Percentiles rank a stretch among this genome's conserved stretches.
phyloP scores from a whole-genome alignment of 176 grass and related monocot species.

The Triticum turgidum region DNA sequence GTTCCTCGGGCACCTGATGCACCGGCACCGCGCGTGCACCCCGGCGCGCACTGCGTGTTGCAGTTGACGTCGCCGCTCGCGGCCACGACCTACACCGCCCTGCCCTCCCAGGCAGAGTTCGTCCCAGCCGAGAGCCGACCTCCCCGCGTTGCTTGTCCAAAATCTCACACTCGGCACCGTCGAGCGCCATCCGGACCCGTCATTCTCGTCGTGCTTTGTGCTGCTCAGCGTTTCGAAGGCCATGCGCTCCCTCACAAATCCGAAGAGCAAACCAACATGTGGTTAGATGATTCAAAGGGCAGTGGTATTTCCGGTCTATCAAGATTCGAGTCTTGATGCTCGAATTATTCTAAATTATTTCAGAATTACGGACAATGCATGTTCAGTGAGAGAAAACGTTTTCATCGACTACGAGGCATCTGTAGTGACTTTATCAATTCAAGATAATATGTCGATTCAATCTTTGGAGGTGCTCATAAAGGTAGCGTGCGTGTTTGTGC shows the following conservation, averaged over 20 bases:
- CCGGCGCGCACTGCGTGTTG: constrained; percentile 39
- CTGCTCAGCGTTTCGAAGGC: constrained; percentile 66
- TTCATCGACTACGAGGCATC: no score
- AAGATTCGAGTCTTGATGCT: no score
- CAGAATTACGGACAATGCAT: fast-evolving
- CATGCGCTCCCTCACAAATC: constrained; percentile 34
- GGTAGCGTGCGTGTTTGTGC: no score
- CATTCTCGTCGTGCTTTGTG: constrained; percentile 36
- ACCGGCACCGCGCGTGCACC: constrained; percentile 40
- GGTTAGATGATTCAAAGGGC: no score
- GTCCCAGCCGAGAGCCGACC: constrained; percentile 42
- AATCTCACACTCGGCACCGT: constrained; percentile 67
- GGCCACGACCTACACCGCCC: constrained; percentile 30
- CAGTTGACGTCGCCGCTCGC: constrained; percentile 45
- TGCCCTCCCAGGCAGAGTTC: constrained; percentile 54
- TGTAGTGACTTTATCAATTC: no score
- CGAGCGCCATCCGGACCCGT: constrained; percentile 8
- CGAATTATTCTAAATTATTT: no score
- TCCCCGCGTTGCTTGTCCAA: constrained; percentile 52
- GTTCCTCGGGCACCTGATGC: constrained; percentile 59
- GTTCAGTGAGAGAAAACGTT: no score
- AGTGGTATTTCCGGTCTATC: no score
- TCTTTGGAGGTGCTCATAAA: no score
- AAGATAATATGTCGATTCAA: no score
- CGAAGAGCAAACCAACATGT: no score